Base-by-base conservation (phyloP, 73 alveolate genomes). In the Paramecium pentaurelia region DNA sequence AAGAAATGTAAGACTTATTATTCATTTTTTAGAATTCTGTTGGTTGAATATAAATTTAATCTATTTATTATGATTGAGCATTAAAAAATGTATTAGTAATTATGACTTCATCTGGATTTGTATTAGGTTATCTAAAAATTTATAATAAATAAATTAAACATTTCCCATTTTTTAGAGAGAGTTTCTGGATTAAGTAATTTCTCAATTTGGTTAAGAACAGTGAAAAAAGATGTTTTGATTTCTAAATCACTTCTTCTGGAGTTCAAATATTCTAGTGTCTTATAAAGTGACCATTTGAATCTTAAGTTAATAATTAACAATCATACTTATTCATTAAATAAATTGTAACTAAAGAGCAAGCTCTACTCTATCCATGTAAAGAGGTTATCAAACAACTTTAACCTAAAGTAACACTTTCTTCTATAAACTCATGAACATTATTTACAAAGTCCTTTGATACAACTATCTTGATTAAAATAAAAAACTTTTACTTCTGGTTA, bases 211-310 rank as follows among this genome's bases (percentile, higher is more conserved):
- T 25, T 80, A 4, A 80, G 91, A 42, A 80, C 91, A 22, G 70
- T 28, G 36, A 96, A 92, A 86, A 96, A 96, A 49, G 95, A 86
- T 7, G 98, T 95, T 60, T 96, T 93, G 44, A 96, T 95, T 83
- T 96, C 99, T 25, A 96, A 88, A 88, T 96, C 99, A 58, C 96
- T 97, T 54, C 99, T 92, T 49, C 97, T 58, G 1, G 96, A 95
- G 86, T 95, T 95, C 90, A 96, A 77, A 86, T 92, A 96, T 47
- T 96, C 99, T 16, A 96, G 86, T 16, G 99, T 95, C 47, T 96
- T 96, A 28, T 93, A 93, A 28, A 96, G 93, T 36, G 97, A 91
- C 99, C 99, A 96, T 85, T 94, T 54, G 77, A 89, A 96, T 80
- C 94, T 89, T 71, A 73, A 37, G 40, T 37, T 71, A 27, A 89